These are phyloP conservation scores for Ploettnerulaceae sp. DNA, from an alignment of 2,329 filamentous ascomycete genomes.

Conservation along the genomic window DNA sequence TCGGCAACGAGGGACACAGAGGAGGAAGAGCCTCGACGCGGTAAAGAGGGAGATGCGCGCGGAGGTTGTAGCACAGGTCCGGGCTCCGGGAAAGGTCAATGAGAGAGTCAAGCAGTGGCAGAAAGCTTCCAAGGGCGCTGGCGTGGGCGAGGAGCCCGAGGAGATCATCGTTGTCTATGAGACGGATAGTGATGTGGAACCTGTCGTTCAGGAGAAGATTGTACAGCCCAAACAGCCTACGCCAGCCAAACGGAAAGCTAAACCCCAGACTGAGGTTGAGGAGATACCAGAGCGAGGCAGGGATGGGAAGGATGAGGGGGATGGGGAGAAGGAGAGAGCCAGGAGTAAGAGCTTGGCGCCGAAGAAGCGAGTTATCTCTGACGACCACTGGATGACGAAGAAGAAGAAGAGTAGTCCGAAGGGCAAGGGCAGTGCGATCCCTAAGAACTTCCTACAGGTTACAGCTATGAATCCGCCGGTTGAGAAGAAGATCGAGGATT, in stretches of 20 bases:
- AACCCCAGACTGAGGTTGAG: constrained; percentile 34
- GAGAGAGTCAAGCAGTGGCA: constrained; percentile 85
- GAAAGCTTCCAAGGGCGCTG: constrained; percentile 65
- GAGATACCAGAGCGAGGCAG: constrained; percentile 33
- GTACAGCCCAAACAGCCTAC: not conserved
- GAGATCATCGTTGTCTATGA: constrained; percentile 58
- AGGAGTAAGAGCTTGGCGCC: constrained; percentile 42
- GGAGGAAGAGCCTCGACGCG: constrained; percentile 54
- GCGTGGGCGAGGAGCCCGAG: constrained; percentile 48
- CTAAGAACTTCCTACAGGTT: constrained; percentile 52
- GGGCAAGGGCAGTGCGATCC: constrained; percentile 41
- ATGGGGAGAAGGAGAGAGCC: constrained; percentile 16
- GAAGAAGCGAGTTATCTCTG: constrained; percentile 88
- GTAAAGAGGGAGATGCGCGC: constrained; percentile 50
- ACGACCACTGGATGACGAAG: constrained; percentile 75
- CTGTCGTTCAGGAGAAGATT: constrained; percentile 3
- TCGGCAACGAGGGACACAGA: constrained; percentile 41
- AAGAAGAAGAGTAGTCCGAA: constrained; percentile 47
- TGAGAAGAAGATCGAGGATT: constrained; percentile 56
- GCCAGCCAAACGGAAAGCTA: constrained; percentile 40
- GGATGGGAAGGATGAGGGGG: not conserved
- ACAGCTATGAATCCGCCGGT: constrained; percentile 51
- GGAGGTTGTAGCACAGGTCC: constrained; percentile 53
- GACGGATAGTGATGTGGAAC: constrained; percentile 55
- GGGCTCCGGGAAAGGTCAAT: constrained; percentile 62